Conservation (phyloP, 1,284 basidiomycete genomes). For the Testicularia cyperi region DNA sequence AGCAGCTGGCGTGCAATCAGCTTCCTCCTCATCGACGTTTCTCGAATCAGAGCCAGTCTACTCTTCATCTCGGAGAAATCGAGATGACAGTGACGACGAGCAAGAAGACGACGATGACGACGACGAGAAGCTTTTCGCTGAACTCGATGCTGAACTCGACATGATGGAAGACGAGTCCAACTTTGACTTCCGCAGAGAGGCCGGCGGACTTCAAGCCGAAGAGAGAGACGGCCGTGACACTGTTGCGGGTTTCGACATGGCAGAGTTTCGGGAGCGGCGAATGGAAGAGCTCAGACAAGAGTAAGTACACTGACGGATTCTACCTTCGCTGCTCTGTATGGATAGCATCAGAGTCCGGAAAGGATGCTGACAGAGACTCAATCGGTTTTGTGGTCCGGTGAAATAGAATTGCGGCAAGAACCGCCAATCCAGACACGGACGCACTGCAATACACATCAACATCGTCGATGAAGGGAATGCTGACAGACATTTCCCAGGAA, state of each 20-base stretch:
- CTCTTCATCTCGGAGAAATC: too few relatives aligned
- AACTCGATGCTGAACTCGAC: constrained; percentile 47
- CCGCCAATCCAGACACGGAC: neutral
- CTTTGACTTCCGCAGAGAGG: constrained; percentile 13
- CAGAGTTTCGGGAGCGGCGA: constrained; percentile 75
- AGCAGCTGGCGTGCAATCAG: too few relatives aligned
- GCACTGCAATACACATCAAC: constrained; percentile 69
- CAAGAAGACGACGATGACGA: constrained; percentile 26
- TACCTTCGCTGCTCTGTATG: too few relatives aligned
- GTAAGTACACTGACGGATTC: too few relatives aligned
- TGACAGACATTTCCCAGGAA: constrained; percentile 79
- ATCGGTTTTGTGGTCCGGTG: too few relatives aligned
- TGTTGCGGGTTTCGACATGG: constrained; percentile 60
- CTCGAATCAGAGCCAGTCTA: too few relatives aligned
- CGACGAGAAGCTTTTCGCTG: constrained; percentile 46
- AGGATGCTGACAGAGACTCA: constrained; percentile 6
- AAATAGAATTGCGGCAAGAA: constrained; percentile 62
- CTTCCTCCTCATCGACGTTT: too few relatives aligned
- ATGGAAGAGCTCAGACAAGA: constrained; percentile 75
- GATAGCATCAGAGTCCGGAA: too few relatives aligned
- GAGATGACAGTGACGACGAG: neutral
- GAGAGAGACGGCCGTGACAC: constrained; percentile 2
- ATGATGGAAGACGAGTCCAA: constrained; percentile 44
- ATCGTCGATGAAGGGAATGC: constrained; percentile 71
- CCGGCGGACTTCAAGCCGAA: too few relatives aligned